These are phyloP conservation scores for Leishmania major DNA, from an alignment of 208 protist genomes.

Conservation along the genomic window DNA sequence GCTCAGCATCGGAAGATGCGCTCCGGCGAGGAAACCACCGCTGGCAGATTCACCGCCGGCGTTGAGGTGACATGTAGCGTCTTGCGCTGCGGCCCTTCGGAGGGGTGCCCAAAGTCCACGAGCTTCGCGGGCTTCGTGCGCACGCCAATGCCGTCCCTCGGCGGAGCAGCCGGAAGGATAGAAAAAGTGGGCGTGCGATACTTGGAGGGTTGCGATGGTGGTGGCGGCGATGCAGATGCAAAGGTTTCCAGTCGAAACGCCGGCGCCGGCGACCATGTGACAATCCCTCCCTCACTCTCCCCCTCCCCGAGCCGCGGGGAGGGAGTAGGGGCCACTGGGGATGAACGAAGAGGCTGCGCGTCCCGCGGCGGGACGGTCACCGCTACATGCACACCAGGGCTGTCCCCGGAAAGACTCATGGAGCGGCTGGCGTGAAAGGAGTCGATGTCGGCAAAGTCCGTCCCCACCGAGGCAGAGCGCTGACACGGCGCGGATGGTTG, in stretches of 20 bases:
- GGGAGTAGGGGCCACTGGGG: not conserved
- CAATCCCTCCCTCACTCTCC: not conserved
- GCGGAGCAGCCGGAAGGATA: not conserved
- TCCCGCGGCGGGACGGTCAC: too few species aligned
- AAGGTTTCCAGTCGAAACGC: constrained; percentile 2
- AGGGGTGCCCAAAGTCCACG: constrained; percentile 25
- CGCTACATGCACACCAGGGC: not conserved
- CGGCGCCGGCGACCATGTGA: not conserved
- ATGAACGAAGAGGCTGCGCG: not conserved
- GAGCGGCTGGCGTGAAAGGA: constrained; percentile 22
- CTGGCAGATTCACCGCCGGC: constrained; percentile 13
- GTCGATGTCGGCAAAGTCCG: constrained; percentile 26
- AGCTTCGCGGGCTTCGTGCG: constrained; percentile 26
- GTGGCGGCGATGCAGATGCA: not conserved
- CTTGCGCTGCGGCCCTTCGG: constrained; percentile 17
- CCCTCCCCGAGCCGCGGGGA: not conserved
- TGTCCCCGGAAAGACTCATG: not conserved
- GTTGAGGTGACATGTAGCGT: not conserved
- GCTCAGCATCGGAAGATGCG: constrained; percentile 17
- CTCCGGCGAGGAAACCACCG: constrained; percentile 17
- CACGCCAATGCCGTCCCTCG: constrained; percentile 17
- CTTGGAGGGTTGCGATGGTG: not conserved
- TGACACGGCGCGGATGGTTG: not conserved
- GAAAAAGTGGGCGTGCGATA: not conserved
- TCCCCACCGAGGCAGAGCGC: constrained; percentile 2